Evolutionary conservation across 2,329 filamentous ascomycete genomes (phyloP).

Genomic region (Fusarium longipes): DNA sequence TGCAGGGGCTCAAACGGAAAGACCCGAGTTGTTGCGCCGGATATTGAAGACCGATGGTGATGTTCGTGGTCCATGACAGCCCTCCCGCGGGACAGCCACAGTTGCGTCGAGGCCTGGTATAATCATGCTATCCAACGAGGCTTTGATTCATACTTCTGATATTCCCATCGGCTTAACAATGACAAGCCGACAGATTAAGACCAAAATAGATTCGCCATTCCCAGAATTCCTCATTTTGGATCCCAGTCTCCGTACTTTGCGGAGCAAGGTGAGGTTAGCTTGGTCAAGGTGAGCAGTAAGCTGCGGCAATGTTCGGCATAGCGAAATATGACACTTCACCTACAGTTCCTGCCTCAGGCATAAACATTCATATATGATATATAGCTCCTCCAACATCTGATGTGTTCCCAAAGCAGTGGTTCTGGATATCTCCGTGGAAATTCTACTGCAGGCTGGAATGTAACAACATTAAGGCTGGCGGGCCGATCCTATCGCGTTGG

Average conservation of each 20-base stretch:
- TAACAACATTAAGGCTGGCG: conserved; percentile 2
- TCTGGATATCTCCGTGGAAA: neutral
- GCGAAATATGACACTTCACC: neutral
- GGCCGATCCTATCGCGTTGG: conserved; percentile 12
- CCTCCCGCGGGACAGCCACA: conserved; percentile 3
- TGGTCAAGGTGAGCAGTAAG: conserved; percentile 1
- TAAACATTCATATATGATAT: neutral
- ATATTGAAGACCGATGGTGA: conserved; percentile 31
- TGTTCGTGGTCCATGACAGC: conserved; percentile 3
- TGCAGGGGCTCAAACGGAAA: conserved; percentile 5
- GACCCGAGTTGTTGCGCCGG: conserved; percentile 14
- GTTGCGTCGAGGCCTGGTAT: neutral
- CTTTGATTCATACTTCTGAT: neutral
- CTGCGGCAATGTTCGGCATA: conserved; percentile 32
- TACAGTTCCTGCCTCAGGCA: conserved; percentile 18
- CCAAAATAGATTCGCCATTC: neutral
- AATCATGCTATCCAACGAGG: neutral
- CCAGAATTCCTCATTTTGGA: neutral
- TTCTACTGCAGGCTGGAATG: neutral
- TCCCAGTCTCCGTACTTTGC: neutral
- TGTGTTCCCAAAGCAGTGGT: neutral
- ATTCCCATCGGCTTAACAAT: conserved; percentile 4
- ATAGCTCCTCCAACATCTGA: conserved; percentile 1
- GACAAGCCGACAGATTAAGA: neutral
- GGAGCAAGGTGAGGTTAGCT: conserved; percentile 14